A percentile compares a stretch with the other conserved stretches of the same genome.
These are phyloP conservation scores for Cryptococcus floricola DNA, from an alignment of 1,284 basidiomycete genomes.

Conservation along the genomic window DNA sequence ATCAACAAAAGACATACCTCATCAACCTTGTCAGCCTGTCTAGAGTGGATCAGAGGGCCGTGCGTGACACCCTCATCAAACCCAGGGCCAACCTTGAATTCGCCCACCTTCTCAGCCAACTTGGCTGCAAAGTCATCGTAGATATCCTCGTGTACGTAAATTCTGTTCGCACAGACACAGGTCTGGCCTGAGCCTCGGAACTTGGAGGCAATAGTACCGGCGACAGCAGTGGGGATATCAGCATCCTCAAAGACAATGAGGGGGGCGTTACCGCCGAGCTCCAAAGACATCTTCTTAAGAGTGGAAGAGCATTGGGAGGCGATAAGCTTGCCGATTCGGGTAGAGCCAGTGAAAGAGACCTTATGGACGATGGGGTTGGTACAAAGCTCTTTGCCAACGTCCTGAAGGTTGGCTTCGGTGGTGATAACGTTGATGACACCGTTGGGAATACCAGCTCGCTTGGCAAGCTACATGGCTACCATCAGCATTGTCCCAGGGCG, in stretches of 20 bases:
- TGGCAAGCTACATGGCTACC: conserved; percentile 56
- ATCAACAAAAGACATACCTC: conserved; percentile 30
- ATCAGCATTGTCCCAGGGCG: not conserved
- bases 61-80: conserved; percentile 79
- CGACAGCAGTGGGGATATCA: conserved; percentile 88
- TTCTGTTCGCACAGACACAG: conserved; percentile 49
- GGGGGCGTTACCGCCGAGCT: conserved; percentile 52
- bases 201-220: conserved; percentile 83
- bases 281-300: conserved; percentile 86
- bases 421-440: conserved; percentile 95
- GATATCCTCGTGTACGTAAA: conserved; percentile 46
- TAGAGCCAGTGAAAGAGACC: conserved; percentile 89
- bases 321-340: conserved; percentile 83
- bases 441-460: conserved; percentile 84
- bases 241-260: conserved; percentile 86
- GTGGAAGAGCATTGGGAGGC: conserved; percentile 78
- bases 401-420: conserved; percentile 40
- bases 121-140: conserved; percentile 46
- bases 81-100: conserved; percentile 88
- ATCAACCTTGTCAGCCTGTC: conserved; percentile 81
- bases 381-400: conserved; percentile 44
- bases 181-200: conserved; percentile 92
- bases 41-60: conserved; percentile 86
- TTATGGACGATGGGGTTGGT: conserved; percentile 55
- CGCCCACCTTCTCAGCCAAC: conserved; percentile 59